These are phyloP conservation scores for Coemansia reversa DNA, from an alignment of 192 early-diverging fungal species.

Conservation along the genomic window DNA sequence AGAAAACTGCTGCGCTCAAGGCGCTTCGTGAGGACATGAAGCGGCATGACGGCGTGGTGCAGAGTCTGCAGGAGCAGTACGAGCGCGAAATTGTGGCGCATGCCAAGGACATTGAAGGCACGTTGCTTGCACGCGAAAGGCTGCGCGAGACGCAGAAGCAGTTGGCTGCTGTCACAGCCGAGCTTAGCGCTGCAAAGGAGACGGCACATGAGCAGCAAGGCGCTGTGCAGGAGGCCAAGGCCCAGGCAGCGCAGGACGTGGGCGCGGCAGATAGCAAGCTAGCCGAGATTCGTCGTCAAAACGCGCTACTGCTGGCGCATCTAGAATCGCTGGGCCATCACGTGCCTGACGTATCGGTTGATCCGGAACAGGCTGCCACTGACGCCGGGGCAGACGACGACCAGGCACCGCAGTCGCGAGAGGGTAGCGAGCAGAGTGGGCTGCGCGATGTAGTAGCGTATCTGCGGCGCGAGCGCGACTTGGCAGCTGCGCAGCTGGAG, in stretches of 20 bases:
- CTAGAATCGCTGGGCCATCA: slow-evolving; percentile 62
- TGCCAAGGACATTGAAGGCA: slow-evolving; percentile 58
- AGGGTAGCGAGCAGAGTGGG: slow-evolving; percentile 26
- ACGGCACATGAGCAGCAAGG: slow-evolving; percentile 23
- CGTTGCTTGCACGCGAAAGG: slow-evolving; percentile 48
- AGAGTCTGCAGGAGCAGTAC: slow-evolving; percentile 66
- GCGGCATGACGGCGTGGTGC: slow-evolving; percentile 51
- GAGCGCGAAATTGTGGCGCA: slow-evolving; percentile 67
- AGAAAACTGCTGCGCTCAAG: slow-evolving; percentile 23
- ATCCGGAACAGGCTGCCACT: slow-evolving; percentile 33
- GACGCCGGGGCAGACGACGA: not conserved
- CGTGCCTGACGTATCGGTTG: slow-evolving; percentile 31
- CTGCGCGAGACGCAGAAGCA: slow-evolving; percentile 26
- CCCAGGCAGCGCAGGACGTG: slow-evolving; percentile 19
- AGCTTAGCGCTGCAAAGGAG: slow-evolving; percentile 18
- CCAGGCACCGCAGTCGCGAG: not conserved
- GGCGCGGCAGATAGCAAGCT: slow-evolving; percentile 55
- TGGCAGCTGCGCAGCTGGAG: slow-evolving; percentile 66
- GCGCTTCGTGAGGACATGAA: slow-evolving; percentile 56
- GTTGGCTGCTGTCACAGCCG: slow-evolving; percentile 20
- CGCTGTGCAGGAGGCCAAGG: slow-evolving; percentile 24
- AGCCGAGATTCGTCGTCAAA: slow-evolving; percentile 63
- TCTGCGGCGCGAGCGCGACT: slow-evolving; percentile 73
- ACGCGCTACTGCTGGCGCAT: slow-evolving; percentile 70
- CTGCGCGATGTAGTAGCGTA: slow-evolving; percentile 65